Conservation (phyloP, 306 rosid genomes). For the Adenanthera pavonina region DNA sequence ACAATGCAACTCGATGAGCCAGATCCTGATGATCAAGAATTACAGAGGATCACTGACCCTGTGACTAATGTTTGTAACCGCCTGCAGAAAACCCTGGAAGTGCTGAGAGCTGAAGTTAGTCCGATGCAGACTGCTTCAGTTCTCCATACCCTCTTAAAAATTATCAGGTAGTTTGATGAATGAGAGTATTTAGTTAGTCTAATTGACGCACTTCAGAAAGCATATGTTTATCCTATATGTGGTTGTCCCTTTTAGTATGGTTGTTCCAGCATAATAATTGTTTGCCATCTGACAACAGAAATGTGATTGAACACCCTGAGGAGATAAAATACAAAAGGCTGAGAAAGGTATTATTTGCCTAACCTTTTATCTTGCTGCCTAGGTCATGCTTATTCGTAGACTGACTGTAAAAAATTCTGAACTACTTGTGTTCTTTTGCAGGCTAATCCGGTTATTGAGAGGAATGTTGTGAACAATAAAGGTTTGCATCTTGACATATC, state of each 20-base stretch:
- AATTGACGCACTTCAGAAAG: slow-evolving; percentile 5
- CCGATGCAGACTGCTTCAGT: slow-evolving; percentile 56
- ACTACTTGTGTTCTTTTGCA: slow-evolving; percentile 53
- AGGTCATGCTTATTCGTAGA: slow-evolving; percentile 9
- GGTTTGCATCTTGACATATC: slow-evolving; percentile 55
- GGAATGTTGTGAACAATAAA: slow-evolving; percentile 65
- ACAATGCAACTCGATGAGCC: slow-evolving; percentile 66
- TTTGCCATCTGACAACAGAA: slow-evolving; percentile 58
- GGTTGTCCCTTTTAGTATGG: slow-evolving; percentile 31
- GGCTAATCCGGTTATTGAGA: slow-evolving; percentile 79
- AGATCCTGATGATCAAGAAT: slow-evolving; percentile 86
- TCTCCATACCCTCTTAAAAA: slow-evolving; percentile 76
- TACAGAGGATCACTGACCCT: slow-evolving; percentile 81
- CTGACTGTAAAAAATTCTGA: slow-evolving; percentile 4
- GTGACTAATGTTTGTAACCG: slow-evolving; percentile 65
- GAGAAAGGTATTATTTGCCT: slow-evolving; percentile 65
- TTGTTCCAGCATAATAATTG: slow-evolving; percentile 7
- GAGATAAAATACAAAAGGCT: slow-evolving; percentile 74
- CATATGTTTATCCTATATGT: slow-evolving; percentile 7
- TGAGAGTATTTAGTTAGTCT: not conserved
- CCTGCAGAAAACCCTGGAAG: slow-evolving; percentile 63
- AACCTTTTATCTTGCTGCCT: slow-evolving; percentile 3
- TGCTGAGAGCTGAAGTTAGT: slow-evolving; percentile 64
- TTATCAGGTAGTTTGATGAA: slow-evolving; percentile 62
- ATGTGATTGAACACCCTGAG: slow-evolving; percentile 81